Percentiles rank a stretch among this genome's conserved stretches.
Conservation (phyloP, 306 rosid genomes). For the Albizia julibrissin region DNA sequence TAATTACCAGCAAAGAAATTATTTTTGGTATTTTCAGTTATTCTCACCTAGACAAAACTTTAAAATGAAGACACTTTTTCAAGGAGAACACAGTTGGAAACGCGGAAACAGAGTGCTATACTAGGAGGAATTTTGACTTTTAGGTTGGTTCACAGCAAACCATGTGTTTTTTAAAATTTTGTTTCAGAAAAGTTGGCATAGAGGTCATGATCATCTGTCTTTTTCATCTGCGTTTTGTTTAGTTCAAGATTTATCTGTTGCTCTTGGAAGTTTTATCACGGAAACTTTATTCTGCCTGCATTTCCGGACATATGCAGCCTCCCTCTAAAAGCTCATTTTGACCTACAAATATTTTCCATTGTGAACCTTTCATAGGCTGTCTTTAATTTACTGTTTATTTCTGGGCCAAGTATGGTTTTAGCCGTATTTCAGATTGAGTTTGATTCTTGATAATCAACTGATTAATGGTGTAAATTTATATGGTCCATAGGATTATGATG, state of each 20-base stretch:
- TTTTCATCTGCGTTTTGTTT: slow-evolving; percentile 37
- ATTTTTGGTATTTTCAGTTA: slow-evolving; percentile 4
- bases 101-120: slow-evolving; percentile 38
- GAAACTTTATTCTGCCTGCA: slow-evolving; percentile 49
- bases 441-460: slow-evolving; percentile 33
- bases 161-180: slow-evolving; percentile 3
- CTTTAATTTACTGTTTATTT: neutral
- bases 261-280: slow-evolving; percentile 45
- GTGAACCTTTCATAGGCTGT: slow-evolving; percentile 24
- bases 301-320: slow-evolving; percentile 37
- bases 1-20: neutral
- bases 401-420: slow-evolving; percentile 49
- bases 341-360: slow-evolving; percentile 22
- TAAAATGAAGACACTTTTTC: slow-evolving; percentile 29
- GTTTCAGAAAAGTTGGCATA: slow-evolving; percentile 1
- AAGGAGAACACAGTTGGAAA: slow-evolving; percentile 34
- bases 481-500: slow-evolving; percentile 39
- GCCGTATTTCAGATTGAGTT: slow-evolving; percentile 32
- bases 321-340: slow-evolving; percentile 46
- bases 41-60: slow-evolving; percentile 21
- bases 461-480: slow-evolving; percentile 28
- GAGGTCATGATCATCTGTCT: slow-evolving; percentile 43
- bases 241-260: slow-evolving; percentile 41
- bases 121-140: slow-evolving; percentile 44
- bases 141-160: slow-evolving; percentile 20